Conservation (phyloP, 768 basidiomycete genomes). For the Nidula microcarpa region DNA sequence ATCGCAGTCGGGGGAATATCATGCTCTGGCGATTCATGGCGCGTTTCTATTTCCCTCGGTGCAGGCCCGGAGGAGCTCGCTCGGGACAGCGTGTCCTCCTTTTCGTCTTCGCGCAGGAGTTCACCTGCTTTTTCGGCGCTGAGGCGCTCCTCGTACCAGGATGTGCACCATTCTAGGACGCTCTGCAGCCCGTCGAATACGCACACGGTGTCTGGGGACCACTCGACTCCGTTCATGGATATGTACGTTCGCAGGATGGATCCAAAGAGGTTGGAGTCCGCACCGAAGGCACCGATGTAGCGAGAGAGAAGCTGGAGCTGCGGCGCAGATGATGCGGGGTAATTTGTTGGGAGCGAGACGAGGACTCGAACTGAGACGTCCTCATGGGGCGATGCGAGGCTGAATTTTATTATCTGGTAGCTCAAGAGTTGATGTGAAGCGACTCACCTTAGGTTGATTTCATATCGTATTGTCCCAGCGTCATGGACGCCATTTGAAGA, state of each 20-base stretch:
- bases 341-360: conserved; percentile 55
- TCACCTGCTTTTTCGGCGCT: conserved; percentile 52
- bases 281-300: conserved; percentile 78
- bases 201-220: conserved; percentile 68
- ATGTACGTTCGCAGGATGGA: conserved; percentile 78
- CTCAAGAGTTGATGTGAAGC: neutral
- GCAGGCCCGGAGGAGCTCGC: conserved; percentile 1
- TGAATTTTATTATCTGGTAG: conserved; percentile 25
- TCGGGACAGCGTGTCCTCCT: conserved; percentile 10
- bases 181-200: conserved; percentile 87
- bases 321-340: conserved; percentile 68
- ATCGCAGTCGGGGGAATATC: conserved; percentile 15
- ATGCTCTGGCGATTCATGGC: conserved; percentile 4
- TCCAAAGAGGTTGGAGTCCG: conserved; percentile 73
- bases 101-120: conserved; percentile 50
- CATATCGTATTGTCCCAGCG: conserved; percentile 55
- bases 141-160: conserved; percentile 72
- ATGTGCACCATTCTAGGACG: conserved; percentile 59
- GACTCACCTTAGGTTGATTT: conserved; percentile 60
- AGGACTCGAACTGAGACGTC: conserved; percentile 49
- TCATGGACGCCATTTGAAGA: conserved; percentile 9
- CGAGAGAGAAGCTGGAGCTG: conserved; percentile 83
- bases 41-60: neutral
- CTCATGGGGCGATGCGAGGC: conserved; percentile 52
- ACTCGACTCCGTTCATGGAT: conserved; percentile 74